These are phyloP conservation scores for Talaromyces borbonicus DNA, from an alignment of 495 filamentous ascomycete species.

Conservation along the genomic window DNA sequence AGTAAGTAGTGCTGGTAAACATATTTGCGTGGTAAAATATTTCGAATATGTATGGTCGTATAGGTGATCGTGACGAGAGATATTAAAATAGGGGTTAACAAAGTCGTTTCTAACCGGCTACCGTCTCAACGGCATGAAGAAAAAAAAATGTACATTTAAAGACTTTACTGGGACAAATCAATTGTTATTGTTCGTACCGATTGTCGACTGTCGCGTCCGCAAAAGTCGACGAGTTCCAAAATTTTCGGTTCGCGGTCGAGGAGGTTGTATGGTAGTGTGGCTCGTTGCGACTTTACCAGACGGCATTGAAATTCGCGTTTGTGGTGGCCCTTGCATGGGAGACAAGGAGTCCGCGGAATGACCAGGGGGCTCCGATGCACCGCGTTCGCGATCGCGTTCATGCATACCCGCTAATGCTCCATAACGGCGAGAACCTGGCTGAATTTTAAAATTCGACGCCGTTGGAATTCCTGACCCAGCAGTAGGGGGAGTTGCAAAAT, in stretches of 20 bases:
- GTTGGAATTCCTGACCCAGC: constrained; percentile 25
- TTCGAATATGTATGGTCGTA: constrained; percentile 3
- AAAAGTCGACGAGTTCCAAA: constrained; percentile 30
- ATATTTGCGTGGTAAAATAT: neutral
- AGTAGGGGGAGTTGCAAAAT: constrained; percentile 26
- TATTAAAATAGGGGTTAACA: too few species aligned
- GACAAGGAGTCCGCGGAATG: constrained; percentile 10
- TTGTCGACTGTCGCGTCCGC: constrained; percentile 24
- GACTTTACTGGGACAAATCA: neutral
- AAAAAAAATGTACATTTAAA: neutral
- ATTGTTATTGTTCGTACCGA: constrained; percentile 14
- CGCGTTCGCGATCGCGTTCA: constrained; percentile 13
- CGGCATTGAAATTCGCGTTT: constrained; percentile 28
- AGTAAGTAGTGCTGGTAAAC: neutral
- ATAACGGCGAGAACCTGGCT: constrained; percentile 40
- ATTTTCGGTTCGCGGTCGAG: constrained; percentile 31
- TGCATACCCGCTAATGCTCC: constrained; percentile 25
- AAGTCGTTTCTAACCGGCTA: too few species aligned
- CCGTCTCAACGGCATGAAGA: too few species aligned
- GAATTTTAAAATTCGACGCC: constrained; percentile 33
- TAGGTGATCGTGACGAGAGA: too few species aligned
- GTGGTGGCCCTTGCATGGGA: constrained; percentile 18
- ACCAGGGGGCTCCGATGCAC: constrained; percentile 13
- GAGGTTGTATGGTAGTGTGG: constrained; percentile 34
- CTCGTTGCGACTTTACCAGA: constrained; percentile 31